Evolutionary conservation across 2,329 filamentous ascomycete species (phyloP), one percentile per base, ranked within the genome.

Genomic region (Fonsecaea monophora): DNA sequence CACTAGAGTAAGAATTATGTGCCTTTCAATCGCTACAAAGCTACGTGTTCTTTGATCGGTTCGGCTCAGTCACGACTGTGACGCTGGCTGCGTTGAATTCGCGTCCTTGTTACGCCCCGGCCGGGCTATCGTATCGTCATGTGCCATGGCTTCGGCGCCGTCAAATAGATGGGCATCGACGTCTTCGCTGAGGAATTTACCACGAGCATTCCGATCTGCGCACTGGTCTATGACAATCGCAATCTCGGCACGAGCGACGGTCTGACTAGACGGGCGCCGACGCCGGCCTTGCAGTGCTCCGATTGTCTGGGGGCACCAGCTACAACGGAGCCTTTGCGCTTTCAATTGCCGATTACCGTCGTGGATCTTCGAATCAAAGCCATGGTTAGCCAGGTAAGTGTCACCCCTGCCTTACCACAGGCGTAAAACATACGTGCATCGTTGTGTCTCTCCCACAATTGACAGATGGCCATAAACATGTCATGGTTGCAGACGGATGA

Each of bases 281-380:
- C 68, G 56, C 54, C 74, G 62, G 21, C 72, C 70, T 61, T 75
- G 74, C 35, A 81, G 66, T 68, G 68, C 34, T 74, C 68, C 53
- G 78, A 81, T 68, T 72, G 69, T 79, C 18, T 81, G 78, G 77
- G 77, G 79, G 78, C 4, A 75, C 61, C 34, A 77, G 74, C 1
- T 79, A 75, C 61, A 74, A 71, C 58, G 78, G 77, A 13, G 78
- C 77, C 13, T 73, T 80, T 73, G 77, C 77, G 5, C 63, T 81
- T 1, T 70, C 68, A 61, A 73, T 77, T 53, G 77, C 71, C 13
- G 78, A 73, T 77, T 53, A 77, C 71, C 13, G 77, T 78, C 21
- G 68, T 74, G 4, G 78, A 81, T 63, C 73, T 71, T 15, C 68
- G 78, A 13, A 75, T 80, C 38, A 79, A 80, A 63, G 76, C 73